Evolutionary conservation across 192 early-diverging fungal genomes (phyloP).

Genomic region (Entomortierella beljakovae): DNA sequence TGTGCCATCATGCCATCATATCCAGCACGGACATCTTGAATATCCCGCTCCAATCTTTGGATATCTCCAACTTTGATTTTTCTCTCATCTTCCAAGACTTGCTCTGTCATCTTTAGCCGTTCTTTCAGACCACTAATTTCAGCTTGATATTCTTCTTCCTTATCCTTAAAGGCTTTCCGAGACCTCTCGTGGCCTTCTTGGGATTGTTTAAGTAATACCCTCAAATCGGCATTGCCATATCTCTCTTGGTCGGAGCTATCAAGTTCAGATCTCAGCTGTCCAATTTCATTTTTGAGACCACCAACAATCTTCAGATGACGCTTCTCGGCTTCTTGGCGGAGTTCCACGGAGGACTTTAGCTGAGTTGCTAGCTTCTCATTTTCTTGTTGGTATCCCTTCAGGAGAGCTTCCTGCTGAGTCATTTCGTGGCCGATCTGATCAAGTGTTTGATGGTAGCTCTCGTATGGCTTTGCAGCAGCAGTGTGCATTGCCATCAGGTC

Average conservation of each 20-base stretch:
- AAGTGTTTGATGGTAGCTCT: slow-evolving; percentile 43
- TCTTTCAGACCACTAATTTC: slow-evolving; percentile 40
- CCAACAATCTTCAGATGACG: slow-evolving; percentile 41
- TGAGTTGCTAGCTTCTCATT: slow-evolving; percentile 45
- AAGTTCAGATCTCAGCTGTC: slow-evolving; percentile 26
- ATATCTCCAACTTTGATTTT: slow-evolving; percentile 38
- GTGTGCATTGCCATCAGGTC: slow-evolving; percentile 56
- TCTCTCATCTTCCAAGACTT: slow-evolving; percentile 39
- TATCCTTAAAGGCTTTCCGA: slow-evolving; percentile 39
- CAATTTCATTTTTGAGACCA: slow-evolving; percentile 30
- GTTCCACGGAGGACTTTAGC: slow-evolving; percentile 45
- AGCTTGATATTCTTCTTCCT: slow-evolving; percentile 43
- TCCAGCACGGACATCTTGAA: slow-evolving; percentile 43
- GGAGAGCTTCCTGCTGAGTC: slow-evolving; percentile 51
- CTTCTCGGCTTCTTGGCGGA: slow-evolving; percentile 50
- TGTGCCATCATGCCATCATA: slow-evolving; percentile 40
- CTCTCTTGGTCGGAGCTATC: slow-evolving; percentile 40
- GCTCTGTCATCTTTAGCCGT: slow-evolving; percentile 23
- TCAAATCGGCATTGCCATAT: slow-evolving; percentile 32
- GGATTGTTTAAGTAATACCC: slow-evolving; percentile 19
- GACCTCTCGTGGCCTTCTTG: slow-evolving; percentile 26
- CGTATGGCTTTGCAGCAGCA: slow-evolving; percentile 51
- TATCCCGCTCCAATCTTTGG: slow-evolving; percentile 38
- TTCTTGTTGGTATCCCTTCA: slow-evolving; percentile 50
- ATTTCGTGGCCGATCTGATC: slow-evolving; percentile 52